Evolutionary conservation across 768 basidiomycete species (phyloP), one percentile per base, ranked within the genome.

Genomic region (Pulveroboletus sp.): DNA sequence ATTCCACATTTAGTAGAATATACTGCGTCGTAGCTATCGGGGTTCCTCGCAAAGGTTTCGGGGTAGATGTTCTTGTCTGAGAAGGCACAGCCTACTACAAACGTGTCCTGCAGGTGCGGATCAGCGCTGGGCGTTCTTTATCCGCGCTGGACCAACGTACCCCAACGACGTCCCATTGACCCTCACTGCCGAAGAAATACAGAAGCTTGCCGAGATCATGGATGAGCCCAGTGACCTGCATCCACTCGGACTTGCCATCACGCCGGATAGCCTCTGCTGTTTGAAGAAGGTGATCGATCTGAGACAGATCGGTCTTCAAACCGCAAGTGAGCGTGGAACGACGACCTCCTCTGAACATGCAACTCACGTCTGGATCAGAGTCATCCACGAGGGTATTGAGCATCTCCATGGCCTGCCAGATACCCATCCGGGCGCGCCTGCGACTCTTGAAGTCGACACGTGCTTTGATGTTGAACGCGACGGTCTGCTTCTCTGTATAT

Each of bases 81-180:
- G 70, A 87, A 92, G 53, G 81, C 79, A 71, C 90, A 93, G 7
- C 92, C 92, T 36, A 93, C 88, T 52, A 92, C 81, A 58, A 83
- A 86, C 0, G 85, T 86, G 57, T 86, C 85, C 79, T 80, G 44
- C 40, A 51, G 51, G 24, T 32, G 41, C 37, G 8, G 31, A 26
- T 58, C 27, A 53, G 41, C 18, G 35, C 28, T 43, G 42, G 30
- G 46, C 17, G 2, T 17, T 21, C 21, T 21, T 17, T 0, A 6
- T 37, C 49, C 18, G 15, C 24, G 8, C 27, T 7, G 30, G 42
- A 43, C 8, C 43, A 39, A 75, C 75, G 60, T 68, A 87, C 87
- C 43, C 92, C 93, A 26, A 95, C 93, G 43, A 94, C 92, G 55
- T 93, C 92, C 93, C 93, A 95, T 70, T 94, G 92, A 6, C 92